Base-by-base conservation (phyloP, 495 filamentous ascomycete species). In the Chaetomium tenue region DNA sequence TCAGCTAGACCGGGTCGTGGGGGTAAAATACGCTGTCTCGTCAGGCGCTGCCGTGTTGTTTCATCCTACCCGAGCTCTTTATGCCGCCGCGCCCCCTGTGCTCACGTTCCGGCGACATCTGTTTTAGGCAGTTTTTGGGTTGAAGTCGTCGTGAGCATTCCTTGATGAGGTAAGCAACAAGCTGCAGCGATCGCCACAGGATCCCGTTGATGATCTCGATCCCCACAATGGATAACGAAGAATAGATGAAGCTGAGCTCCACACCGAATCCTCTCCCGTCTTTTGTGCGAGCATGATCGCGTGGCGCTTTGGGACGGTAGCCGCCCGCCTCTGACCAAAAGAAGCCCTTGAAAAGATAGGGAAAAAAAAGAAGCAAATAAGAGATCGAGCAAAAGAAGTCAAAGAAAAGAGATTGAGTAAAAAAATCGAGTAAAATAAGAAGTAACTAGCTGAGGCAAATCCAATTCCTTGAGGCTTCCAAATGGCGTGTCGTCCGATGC, bases 81-180 rank as follows among this genome's bases (percentile, higher is more conserved):
- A 51, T 25, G 22, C 20, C 33, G 33, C 33, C 33, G 33, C 33
- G 33, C 33, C 33, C 33, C 33, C 33, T 37, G 33, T 37, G 33
- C 33, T 37, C 33, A 37, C 8, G 9, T 37, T 37, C 5, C 9
- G 33, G 33, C 33, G 33, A 8, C 33, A 3, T 37, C 33, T 7
- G 33, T 37, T 37, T 37, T 37, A 9, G 6, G 33, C 33, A 37
- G 8, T 9, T 37, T 11, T 37, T 37, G 33, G 9, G 20, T 51
- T 51, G 50, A 53, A 2, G 50, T 53, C 12, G 50, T 53, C 16
- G 50, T 30, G 23, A 18, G n/a, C 50, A 30, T 54, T 54, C 15
- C 18, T 6, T 51, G 51, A 33, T 54, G 51, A 54, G 51, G 51
- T 54, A 54, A 54, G 51, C 51, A 54, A 37, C 33, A 37, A 37